phyloP scores from a whole-genome alignment of 106 monocot genomes.

The Platanthera guangdongensis region DNA sequence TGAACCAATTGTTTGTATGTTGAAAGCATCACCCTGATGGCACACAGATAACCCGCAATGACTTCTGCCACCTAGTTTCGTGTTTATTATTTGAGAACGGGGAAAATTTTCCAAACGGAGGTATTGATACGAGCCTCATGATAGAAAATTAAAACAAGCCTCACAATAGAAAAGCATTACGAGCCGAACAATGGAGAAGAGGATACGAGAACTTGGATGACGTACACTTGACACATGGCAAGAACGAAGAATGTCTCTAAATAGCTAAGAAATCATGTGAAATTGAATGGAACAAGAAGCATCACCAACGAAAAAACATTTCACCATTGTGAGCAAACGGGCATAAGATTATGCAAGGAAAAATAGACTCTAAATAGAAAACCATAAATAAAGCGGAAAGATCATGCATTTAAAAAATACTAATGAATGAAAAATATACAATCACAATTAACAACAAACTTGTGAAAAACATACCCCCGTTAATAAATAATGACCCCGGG shows the following conservation, averaged over 20 bases:
- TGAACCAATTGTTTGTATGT: too few relatives aligned
- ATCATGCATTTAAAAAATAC: background rate
- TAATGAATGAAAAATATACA: background rate
- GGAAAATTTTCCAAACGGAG: too few relatives aligned
- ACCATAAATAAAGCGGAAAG: background rate
- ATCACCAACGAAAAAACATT: background rate
- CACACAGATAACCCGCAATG: too few relatives aligned
- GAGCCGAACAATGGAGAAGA: too few relatives aligned
- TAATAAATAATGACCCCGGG: conserved; percentile 67
- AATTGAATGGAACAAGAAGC: background rate
- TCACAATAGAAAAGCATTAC: too few relatives aligned
- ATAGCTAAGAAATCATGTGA: background rate
- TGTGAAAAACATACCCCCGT: conserved; percentile 42
- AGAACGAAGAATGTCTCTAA: background rate
- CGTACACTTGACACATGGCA: too few relatives aligned
- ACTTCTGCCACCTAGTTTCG: too few relatives aligned
- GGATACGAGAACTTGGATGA: too few relatives aligned
- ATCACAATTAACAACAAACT: conserved; percentile 4
- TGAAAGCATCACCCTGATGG: too few relatives aligned
- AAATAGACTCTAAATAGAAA: background rate
- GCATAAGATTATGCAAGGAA: background rate
- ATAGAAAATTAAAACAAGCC: too few relatives aligned
- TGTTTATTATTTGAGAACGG: too few relatives aligned
- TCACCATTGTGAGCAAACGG: background rate
- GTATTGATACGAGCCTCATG: too few relatives aligned